Conservation (phyloP, 208 protist species). For the Crithidia sp. region DNA sequence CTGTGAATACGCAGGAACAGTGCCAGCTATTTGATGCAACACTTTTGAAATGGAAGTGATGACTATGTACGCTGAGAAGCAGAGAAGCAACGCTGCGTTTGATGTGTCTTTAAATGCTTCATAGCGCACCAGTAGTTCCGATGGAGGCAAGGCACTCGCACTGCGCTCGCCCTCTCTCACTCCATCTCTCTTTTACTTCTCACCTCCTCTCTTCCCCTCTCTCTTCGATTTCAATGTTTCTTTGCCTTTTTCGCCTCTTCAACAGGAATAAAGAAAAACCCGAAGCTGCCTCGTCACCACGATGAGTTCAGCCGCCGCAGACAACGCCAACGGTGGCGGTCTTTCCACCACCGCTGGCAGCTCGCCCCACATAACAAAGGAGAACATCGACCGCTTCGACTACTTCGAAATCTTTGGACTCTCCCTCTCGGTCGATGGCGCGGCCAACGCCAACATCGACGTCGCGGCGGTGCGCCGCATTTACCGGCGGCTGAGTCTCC, state of each 20-base stretch:
- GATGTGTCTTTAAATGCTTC: too few species aligned
- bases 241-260: slow-evolving; percentile 11
- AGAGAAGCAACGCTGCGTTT: too few species aligned
- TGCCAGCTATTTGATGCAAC: too few species aligned
- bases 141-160: too few species aligned
- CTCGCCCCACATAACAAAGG: slow-evolving; percentile 48
- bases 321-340: background rate
- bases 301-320: background rate
- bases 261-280: background rate
- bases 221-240: background rate
- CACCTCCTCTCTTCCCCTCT: too few species aligned
- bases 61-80: too few species aligned
- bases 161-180: too few species aligned
- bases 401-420: slow-evolving; percentile 78
- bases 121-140: too few species aligned
- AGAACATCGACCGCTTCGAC: slow-evolving; percentile 53
- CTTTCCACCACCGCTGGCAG: background rate
- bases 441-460: slow-evolving; percentile 20
- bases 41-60: too few species aligned
- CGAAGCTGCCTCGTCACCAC: background rate
- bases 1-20: too few species aligned
- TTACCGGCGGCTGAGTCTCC: slow-evolving; percentile 77
- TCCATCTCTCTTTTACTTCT: too few species aligned
- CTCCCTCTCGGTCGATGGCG: background rate
- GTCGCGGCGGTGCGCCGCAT: slow-evolving; percentile 26